phyloP scores from a whole-genome alignment of 2,329 filamentous ascomycete genomes.

The Scedosporium minutisporum region DNA sequence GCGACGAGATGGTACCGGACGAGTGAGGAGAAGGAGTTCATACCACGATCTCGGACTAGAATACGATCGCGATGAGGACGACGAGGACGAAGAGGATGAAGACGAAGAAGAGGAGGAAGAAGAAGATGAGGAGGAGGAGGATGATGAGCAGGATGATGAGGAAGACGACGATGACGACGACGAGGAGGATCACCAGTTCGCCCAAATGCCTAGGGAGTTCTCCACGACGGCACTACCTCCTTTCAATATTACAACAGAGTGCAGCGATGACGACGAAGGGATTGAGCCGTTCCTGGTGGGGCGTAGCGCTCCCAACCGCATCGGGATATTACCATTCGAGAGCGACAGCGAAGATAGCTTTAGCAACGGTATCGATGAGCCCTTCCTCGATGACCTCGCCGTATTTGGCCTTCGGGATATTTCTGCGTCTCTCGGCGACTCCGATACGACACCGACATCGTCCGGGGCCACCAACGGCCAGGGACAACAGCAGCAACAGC shows the following conservation, averaged over 20 bases:
- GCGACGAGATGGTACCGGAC: not conserved
- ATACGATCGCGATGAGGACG: slow-evolving; percentile 34
- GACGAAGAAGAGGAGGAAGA: slow-evolving; percentile 25
- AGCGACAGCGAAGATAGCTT: slow-evolving; percentile 30
- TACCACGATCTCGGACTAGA: slow-evolving; percentile 17
- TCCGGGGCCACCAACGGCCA: slow-evolving; percentile 15
- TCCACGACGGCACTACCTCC: slow-evolving; percentile 30
- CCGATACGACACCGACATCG: not conserved
- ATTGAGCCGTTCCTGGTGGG: slow-evolving; percentile 15
- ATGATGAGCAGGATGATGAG: slow-evolving; percentile 12
- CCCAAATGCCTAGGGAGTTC: slow-evolving; percentile 50
- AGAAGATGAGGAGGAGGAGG: slow-evolving; percentile 27
- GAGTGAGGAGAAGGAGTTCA: not conserved
- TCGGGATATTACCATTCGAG: slow-evolving; percentile 46
- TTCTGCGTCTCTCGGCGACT: not conserved
- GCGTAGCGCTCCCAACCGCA: slow-evolving; percentile 39
- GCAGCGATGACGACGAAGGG: slow-evolving; percentile 35
- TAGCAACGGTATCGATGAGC: slow-evolving; percentile 17
- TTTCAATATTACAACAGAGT: slow-evolving; percentile 49
- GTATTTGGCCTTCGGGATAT: not conserved
- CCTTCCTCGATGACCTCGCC: slow-evolving; percentile 15
- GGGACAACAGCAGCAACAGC: slow-evolving; percentile 19
- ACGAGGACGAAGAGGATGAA: slow-evolving; percentile 34
- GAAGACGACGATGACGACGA: not conserved
- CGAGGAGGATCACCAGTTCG: slow-evolving; percentile 12